These are phyloP conservation scores for Leptographium lundbergii DNA, from an alignment of 2,329 filamentous ascomycete species.

Conservation along the genomic window DNA sequence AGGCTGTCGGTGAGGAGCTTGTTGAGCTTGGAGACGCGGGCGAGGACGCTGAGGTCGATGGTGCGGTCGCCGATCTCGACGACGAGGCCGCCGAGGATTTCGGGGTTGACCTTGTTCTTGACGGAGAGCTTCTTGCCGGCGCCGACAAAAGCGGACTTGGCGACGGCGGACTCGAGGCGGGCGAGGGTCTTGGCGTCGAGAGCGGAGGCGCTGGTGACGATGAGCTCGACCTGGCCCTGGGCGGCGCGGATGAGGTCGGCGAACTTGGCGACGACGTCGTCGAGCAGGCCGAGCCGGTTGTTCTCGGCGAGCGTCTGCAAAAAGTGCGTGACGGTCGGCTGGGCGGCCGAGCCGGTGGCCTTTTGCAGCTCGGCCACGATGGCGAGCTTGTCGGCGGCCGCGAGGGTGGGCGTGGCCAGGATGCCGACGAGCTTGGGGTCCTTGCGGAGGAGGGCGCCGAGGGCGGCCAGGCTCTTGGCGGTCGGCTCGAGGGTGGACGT, in stretches of 20 bases:
- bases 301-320: slow-evolving; percentile 83
- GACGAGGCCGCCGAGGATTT: slow-evolving; percentile 84
- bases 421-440: slow-evolving; percentile 70
- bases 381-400: slow-evolving; percentile 64
- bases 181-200: slow-evolving; percentile 77
- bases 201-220: slow-evolving; percentile 76
- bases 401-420: slow-evolving; percentile 70
- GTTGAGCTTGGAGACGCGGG: slow-evolving; percentile 97
- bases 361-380: slow-evolving; percentile 84
- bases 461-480: slow-evolving; percentile 62
- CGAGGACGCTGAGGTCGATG: slow-evolving; percentile 91
- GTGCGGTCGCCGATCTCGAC: slow-evolving; percentile 97
- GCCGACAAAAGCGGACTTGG: slow-evolving; percentile 80
- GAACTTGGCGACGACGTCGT: slow-evolving; percentile 81
- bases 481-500: slow-evolving; percentile 72
- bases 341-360: slow-evolving; percentile 53
- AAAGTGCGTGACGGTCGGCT: slow-evolving; percentile 89
- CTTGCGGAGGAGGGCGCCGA: slow-evolving; percentile 62
- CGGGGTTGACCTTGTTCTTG: slow-evolving; percentile 86
- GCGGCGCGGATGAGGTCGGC: slow-evolving; percentile 73
- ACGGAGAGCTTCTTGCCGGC: slow-evolving; percentile 96
- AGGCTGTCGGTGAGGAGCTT: slow-evolving; percentile 93
- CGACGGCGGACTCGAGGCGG: slow-evolving; percentile 75
- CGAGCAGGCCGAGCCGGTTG: slow-evolving; percentile 79
- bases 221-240: slow-evolving; percentile 86